These are phyloP conservation scores for Capsella rubella DNA, from an alignment of 441 rosid genomes.

Conservation along the genomic window DNA sequence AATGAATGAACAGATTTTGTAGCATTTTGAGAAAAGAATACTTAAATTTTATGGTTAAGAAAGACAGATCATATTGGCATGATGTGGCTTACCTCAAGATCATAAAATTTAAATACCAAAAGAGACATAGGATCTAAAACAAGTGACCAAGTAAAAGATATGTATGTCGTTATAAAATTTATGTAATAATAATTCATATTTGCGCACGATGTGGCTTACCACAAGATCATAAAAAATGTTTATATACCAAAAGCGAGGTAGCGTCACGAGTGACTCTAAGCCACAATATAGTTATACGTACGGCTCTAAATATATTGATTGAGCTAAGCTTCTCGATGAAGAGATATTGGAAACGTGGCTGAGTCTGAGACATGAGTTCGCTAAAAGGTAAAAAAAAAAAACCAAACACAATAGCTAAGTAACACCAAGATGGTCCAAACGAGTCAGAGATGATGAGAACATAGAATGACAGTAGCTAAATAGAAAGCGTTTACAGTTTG, in stretches of 20 bases:
- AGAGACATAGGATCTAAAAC: no score
- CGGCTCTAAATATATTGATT: no score
- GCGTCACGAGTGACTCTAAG: conserved; percentile 5
- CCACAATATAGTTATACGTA: background rate
- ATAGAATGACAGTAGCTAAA: conserved; percentile 6
- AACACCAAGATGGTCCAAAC: conserved; percentile 3
- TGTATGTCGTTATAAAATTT: no score
- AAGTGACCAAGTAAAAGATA: no score
- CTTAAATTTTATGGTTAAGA: conserved; percentile 5
- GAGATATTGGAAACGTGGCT: background rate
- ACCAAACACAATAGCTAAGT: conserved; percentile 11
- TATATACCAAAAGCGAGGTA: background rate
- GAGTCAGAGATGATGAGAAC: background rate
- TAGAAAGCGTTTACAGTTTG: background rate
- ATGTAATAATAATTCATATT: no score
- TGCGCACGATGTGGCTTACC: conserved; percentile 7
- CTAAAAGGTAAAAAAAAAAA: background rate
- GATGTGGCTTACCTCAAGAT: no score
- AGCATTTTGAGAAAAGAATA: background rate
- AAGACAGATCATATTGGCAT: background rate
- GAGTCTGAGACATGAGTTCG: background rate
- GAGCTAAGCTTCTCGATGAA: conserved; percentile 26
- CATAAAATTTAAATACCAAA: no score
- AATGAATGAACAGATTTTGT: background rate
- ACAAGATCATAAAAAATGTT: conserved; percentile 1